Conservation (phyloP, 2,329 filamentous ascomycete genomes). For the Aureobasidium sp. region DNA sequence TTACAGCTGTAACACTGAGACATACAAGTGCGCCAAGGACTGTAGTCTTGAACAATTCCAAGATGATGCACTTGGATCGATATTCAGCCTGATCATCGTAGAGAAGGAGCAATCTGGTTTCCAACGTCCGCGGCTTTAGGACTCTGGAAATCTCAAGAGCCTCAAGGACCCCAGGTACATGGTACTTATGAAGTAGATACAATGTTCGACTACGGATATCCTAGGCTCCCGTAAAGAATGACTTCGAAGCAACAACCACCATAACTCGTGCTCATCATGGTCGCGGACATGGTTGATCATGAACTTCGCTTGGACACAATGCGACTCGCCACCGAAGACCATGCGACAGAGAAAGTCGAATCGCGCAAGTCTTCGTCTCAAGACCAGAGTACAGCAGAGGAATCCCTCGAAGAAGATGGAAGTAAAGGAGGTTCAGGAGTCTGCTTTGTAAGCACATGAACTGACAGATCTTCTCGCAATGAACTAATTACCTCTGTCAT, state of each 20-base stretch:
- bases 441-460: not conserved
- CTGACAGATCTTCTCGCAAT: no score
- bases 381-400: not conserved
- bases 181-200: not conserved
- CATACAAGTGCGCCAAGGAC: not conserved
- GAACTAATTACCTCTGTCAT: not conserved
- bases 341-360: not conserved
- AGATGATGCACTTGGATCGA: not conserved
- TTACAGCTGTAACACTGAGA: no score
- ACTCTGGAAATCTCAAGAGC: not conserved
- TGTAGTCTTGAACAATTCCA: not conserved
- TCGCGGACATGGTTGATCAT: not conserved
- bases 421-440: not conserved
- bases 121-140: not conserved
- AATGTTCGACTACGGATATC: not conserved
- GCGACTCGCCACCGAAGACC: not conserved
- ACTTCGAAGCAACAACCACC: not conserved
- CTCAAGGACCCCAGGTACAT: not conserved
- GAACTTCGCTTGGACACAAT: not conserved
- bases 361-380: not conserved
- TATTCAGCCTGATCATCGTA: not conserved
- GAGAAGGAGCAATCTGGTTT: not conserved
- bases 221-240: not conserved
- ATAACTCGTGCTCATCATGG: not conserved
- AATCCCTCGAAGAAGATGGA: not conserved